Conservation (phyloP, 768 basidiomycete genomes). For the Solioccasus polychromus region DNA sequence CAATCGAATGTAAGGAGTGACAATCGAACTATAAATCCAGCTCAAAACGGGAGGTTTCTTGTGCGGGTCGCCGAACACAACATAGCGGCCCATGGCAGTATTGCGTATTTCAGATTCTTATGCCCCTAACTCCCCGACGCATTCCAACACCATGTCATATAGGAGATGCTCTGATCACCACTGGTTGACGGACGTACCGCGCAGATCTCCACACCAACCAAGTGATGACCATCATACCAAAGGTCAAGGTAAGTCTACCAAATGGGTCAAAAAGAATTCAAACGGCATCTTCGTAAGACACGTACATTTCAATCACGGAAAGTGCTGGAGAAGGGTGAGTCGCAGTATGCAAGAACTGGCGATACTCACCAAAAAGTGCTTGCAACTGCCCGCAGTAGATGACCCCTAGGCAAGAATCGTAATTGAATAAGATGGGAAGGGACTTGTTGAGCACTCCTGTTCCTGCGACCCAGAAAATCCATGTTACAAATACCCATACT, state of each 20-base stretch:
- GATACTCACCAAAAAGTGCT: slow-evolving; percentile 46
- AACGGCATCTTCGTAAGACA: not conserved
- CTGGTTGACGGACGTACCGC: slow-evolving; percentile 33
- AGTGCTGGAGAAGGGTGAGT: slow-evolving; percentile 34
- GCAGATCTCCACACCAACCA: slow-evolving; percentile 56
- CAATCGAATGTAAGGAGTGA: not conserved
- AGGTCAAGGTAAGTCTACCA: slow-evolving; percentile 44
- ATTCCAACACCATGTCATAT: slow-evolving; percentile 15
- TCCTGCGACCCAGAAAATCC: slow-evolving; percentile 60
- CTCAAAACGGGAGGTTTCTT: not conserved
- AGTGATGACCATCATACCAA: slow-evolving; percentile 43
- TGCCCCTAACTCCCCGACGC: slow-evolving; percentile 1
- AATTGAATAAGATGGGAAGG: slow-evolving; percentile 42
- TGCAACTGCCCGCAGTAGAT: slow-evolving; percentile 59
- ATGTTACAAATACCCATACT: slow-evolving; percentile 57
- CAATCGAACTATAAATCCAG: slow-evolving; percentile 5
- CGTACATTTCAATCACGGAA: slow-evolving; percentile 53
- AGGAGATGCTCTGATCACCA: slow-evolving; percentile 24
- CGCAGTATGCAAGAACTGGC: too few species aligned
- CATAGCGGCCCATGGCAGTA: too few species aligned
- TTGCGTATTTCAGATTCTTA: slow-evolving; percentile 4
- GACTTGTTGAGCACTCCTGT: slow-evolving; percentile 50
- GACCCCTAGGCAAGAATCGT: slow-evolving; percentile 37
- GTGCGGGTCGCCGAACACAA: too few species aligned
- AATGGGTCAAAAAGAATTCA: slow-evolving; percentile 11